Base-by-base conservation (phyloP, 495 filamentous ascomycete genomes). In the Penicillium lividum region DNA sequence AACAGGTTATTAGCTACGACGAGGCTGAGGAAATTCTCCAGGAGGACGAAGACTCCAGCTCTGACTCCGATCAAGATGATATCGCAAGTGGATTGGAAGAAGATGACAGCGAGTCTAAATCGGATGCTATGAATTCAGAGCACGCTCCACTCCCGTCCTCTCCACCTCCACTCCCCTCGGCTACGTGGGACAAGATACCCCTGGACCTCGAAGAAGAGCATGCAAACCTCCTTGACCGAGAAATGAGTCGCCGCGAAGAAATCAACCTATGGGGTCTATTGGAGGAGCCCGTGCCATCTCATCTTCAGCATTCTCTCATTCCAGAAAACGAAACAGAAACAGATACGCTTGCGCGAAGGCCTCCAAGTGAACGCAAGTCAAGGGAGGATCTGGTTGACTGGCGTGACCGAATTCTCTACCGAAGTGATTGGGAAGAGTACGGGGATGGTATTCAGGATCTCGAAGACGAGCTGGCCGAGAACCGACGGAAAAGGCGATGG, bases 231-330 rank as follows among this genome's bases (percentile, higher is more conserved):
- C 51, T 80, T 5, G 89, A 93, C 60, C 67, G 61, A 25, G 65
- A 77, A 58, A 64, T 72, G 13, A 81, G 82, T 57, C 72, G 65
- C 13, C 51, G 61, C 7, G 86, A 89, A 67, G 88, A 92, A 70
- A 63, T 66, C 36, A 60, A 68, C 11, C 56, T 91, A 9, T 87
- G 85, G 83, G 57, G 59, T 0, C 38, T 86, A 9, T 66, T 92
- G 10, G 71, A 68, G 22, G 66, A 61, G 22, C 52, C 62, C 22
- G 57, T 51, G 0, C 69, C 70, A n/a, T 45, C 57, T 1, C 13
- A 15, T 27, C 59, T 72, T 10, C 22, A 46, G 0, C 25, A 60
- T 15, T 28, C 54, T 2, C 52, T 66, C 25, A 44, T 62, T 27
- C 13, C 53, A 18, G 61, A 68, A 53, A 45, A 66, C 53, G 47